Conservation (phyloP, 2,329 filamentous ascomycete species). For the Pseudocercospora macadamiae region DNA sequence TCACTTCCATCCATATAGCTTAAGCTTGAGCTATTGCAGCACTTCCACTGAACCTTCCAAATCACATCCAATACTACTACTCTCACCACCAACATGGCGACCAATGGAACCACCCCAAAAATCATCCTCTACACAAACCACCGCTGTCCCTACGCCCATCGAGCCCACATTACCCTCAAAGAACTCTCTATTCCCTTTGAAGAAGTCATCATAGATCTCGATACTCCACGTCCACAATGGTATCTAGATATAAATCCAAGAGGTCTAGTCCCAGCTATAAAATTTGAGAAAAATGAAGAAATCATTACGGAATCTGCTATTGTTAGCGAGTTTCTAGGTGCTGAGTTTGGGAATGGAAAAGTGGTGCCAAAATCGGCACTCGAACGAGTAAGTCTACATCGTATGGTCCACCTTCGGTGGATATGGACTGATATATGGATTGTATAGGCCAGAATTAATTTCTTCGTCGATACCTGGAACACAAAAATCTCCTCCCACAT, state of each 20-base stretch:
- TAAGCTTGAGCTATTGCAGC: no score
- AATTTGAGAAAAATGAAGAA: conserved; percentile 57
- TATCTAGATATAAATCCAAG: conserved; percentile 79
- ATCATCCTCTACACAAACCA: conserved; percentile 68
- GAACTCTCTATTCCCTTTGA: conserved; percentile 39
- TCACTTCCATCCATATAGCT: no score
- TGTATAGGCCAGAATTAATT: conserved; percentile 66
- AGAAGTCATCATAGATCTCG: conserved; percentile 63
- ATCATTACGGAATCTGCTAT: conserved; percentile 75
- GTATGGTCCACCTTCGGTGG: neutral
- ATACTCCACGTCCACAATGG: conserved; percentile 68
- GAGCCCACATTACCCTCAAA: conserved; percentile 52
- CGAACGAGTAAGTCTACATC: neutral
- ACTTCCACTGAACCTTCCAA: no score
- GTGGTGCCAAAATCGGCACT: conserved; percentile 46
- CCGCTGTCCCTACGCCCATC: conserved; percentile 72
- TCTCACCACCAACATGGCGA: conserved; percentile 20
- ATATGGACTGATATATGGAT: conserved; percentile 51
- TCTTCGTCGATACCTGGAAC: conserved; percentile 73
- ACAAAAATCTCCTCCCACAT: conserved; percentile 58
- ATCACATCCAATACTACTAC: no score
- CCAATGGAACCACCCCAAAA: conserved; percentile 15
- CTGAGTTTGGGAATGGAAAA: conserved; percentile 58
- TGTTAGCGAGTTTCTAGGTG: conserved; percentile 70
- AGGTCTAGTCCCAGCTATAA: conserved; percentile 73